Evolutionary conservation across 306 rosid species (phyloP), one percentile per base, ranked within the genome.

Genomic region (Rosa lucieae): DNA sequence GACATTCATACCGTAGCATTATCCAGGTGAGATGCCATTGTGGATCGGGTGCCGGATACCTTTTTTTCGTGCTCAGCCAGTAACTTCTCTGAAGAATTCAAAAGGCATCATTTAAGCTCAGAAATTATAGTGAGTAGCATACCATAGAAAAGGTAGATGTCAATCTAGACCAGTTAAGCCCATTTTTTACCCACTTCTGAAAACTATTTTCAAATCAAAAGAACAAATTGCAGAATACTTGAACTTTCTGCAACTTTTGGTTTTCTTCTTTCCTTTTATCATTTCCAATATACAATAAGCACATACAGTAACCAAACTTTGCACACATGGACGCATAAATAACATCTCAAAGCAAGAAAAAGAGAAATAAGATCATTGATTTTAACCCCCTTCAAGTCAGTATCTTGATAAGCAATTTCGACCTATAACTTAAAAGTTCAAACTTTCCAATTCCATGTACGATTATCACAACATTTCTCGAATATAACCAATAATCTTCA

Each of bases 11-110:
- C 97, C 93, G 91, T 87, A 56, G 93, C 71, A 77, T 82, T 61
- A 76, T 80, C 77, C 56, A 80, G 85, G 79, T 94, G 89, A 56
- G 93, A 80, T 67, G 85, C 87, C 90, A 76, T 77, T 47, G 90
- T 82, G 78, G 96, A 79, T 84, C 49, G 80, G 76, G 85, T 58
- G 74, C 77, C 89, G 3, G 88, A 73, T 56, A 69, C 85, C 78
- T 89, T 84, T 29, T 88, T 51, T 67, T 83, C 91, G 42, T 70
- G 82, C 3, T 87, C 84, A 73, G 78, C 84, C 67, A 74, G 74
- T 62, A 78, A 32, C 80, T 82, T 86, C 62, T 88, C 99, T 92
- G 72, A 55, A 62, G 82, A 80, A 82, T 67, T 75, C 69, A 56
- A 47, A 56, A 75, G 3, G 49, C 81, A 74, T 20, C 48, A 55